These are phyloP conservation scores for Aspergillus sp. DNA, from an alignment of 2,329 filamentous ascomycete genomes.

Conservation along the genomic window DNA sequence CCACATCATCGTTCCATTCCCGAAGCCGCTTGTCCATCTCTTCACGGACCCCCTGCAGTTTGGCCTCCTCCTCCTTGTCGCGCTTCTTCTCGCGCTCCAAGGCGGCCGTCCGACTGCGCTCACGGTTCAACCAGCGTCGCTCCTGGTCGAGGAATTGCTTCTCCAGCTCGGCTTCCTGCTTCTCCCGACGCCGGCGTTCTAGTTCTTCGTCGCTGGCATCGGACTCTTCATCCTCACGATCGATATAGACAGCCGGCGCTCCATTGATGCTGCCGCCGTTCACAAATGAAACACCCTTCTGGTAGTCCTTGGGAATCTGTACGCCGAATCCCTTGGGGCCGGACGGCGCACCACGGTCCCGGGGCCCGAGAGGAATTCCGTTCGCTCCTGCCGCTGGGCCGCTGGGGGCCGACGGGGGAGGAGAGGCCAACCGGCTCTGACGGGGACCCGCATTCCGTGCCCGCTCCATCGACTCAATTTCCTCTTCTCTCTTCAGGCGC, in stretches of 20 bases:
- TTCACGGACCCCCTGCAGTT: conserved; percentile 61
- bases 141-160: conserved; percentile 82
- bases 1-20: conserved; percentile 88
- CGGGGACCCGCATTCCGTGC: conserved; percentile 65
- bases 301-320: conserved; percentile 68
- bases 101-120: conserved; percentile 77
- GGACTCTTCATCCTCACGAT: conserved; percentile 79
- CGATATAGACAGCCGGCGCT: conserved; percentile 48
- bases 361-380: conserved; percentile 72
- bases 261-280: conserved; percentile 71
- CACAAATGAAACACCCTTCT: conserved; percentile 77
- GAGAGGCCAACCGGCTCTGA: conserved; percentile 67
- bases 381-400: conserved; percentile 65
- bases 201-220: conserved; percentile 86
- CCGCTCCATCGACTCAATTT: conserved; percentile 83
- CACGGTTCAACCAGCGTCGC: conserved; percentile 85
- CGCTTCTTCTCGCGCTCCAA: conserved; percentile 80
- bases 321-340: conserved; percentile 62
- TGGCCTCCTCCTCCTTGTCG: conserved; percentile 70
- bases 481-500: conserved; percentile 81
- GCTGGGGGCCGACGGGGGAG: conserved; percentile 60
- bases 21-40: conserved; percentile 69
- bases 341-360: conserved; percentile 69
- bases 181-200: conserved; percentile 67
- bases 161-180: conserved; percentile 72